phyloP scores from a whole-genome alignment of 163 green algal species.

The Chlamydomonas reinhardtii region DNA sequence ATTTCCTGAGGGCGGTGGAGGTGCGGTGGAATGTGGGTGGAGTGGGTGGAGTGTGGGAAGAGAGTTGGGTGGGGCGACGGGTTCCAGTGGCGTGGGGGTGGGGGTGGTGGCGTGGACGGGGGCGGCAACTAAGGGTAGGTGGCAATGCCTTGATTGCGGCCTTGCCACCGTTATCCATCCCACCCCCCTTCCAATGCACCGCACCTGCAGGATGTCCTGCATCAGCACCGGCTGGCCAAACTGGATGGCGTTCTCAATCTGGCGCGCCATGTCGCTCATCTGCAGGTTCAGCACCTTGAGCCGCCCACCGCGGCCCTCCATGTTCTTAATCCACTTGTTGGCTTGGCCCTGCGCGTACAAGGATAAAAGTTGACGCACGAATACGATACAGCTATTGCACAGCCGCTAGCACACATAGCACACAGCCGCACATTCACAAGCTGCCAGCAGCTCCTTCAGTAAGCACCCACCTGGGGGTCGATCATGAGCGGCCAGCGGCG shows the following conservation, averaged over 20 bases:
- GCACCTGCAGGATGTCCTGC: conserved; percentile 60
- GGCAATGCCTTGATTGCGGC: too few relatives aligned
- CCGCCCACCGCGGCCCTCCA: conserved; percentile 73
- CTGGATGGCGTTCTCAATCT: conserved; percentile 89
- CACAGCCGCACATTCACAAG: background rate
- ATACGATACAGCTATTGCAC: too few relatives aligned
- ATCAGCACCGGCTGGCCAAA: conserved; percentile 88
- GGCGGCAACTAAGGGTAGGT: too few relatives aligned
- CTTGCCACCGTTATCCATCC: too few relatives aligned
- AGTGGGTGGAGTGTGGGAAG: background rate
- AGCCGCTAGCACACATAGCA: background rate
- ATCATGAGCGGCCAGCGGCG: conserved; percentile 91
- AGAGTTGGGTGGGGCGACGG: too few relatives aligned
- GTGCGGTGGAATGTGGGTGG: background rate
- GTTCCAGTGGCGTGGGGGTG: too few relatives aligned
- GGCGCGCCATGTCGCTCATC: conserved; percentile 82
- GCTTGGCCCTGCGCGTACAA: conserved; percentile 89
- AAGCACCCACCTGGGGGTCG: conserved; percentile 78
- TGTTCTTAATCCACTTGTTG: conserved; percentile 92
- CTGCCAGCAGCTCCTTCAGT: too few relatives aligned
- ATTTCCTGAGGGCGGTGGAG: conserved; percentile 75
- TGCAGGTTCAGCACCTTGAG: conserved; percentile 83
- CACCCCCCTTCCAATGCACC: background rate
- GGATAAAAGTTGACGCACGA: too few relatives aligned
- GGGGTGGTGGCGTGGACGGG: background rate